Conservation (phyloP, 2,329 filamentous ascomycete species). For the Rachicladosporium sp. region DNA sequence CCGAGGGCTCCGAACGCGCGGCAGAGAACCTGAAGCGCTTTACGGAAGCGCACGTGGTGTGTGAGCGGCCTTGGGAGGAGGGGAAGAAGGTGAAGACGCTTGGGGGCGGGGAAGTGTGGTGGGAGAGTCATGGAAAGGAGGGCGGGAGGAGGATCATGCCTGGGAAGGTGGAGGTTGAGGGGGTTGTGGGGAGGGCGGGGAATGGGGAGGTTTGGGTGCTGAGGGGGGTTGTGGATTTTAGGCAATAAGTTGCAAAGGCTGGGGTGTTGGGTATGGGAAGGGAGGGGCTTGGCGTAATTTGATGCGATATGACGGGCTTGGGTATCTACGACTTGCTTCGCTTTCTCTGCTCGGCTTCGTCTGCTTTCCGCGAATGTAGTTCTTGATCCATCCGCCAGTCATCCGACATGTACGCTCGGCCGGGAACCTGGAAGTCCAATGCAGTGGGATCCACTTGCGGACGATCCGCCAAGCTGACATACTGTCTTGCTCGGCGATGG, state of each 20-base stretch:
- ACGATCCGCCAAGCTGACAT: not conserved
- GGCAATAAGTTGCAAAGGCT: not conserved
- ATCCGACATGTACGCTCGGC: too few relatives aligned
- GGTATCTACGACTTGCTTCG: too few relatives aligned
- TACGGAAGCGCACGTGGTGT: slow-evolving; percentile 74
- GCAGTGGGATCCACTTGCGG: not conserved
- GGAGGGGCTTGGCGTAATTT: not conserved
- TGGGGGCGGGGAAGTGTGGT: slow-evolving; percentile 64
- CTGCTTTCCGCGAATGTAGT: too few relatives aligned
- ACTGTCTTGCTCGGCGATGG: too few relatives aligned
- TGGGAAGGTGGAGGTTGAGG: slow-evolving; percentile 63
- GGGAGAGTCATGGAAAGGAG: slow-evolving; percentile 58
- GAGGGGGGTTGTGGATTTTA: slow-evolving; percentile 47
- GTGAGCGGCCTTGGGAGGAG: slow-evolving; percentile 62
- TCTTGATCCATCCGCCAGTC: not conserved
- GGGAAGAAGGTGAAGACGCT: slow-evolving; percentile 54
- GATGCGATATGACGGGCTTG: not conserved
- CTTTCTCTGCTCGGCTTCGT: too few relatives aligned
- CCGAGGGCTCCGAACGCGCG: slow-evolving; percentile 63
- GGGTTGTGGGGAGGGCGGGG: slow-evolving; percentile 59
- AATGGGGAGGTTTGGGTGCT: slow-evolving; percentile 87
- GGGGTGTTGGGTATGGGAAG: too few relatives aligned
- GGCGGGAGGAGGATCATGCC: slow-evolving; percentile 65
- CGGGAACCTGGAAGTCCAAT: not conserved
- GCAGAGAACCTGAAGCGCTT: slow-evolving; percentile 65